Evolutionary conservation across 768 basidiomycete species (phyloP).

Genomic region (Glaciozyma antarctica): DNA sequence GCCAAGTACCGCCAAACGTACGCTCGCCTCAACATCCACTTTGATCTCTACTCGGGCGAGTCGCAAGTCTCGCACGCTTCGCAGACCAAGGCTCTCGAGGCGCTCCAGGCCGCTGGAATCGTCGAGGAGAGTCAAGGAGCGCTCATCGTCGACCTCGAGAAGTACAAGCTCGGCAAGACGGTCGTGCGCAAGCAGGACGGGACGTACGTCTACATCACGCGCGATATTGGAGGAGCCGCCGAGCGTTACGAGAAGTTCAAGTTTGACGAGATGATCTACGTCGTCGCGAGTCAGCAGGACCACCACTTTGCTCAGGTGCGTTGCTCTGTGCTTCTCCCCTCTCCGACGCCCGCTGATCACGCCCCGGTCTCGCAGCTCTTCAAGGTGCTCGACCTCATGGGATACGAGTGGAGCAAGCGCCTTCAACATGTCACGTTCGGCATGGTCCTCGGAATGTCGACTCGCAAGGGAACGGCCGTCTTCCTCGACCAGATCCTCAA

Average conservation of each 20-base stretch:
- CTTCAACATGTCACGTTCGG: conserved; percentile 87
- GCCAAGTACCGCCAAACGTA: conserved; percentile 83
- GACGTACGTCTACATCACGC: conserved; percentile 35
- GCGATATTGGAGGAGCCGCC: conserved; percentile 87
- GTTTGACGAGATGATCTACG: conserved; percentile 74
- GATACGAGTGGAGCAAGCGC: conserved; percentile 69
- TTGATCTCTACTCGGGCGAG: conserved; percentile 88
- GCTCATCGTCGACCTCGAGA: conserved; percentile 73
- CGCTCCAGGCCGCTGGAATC: conserved; percentile 61
- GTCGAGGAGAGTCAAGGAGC: conserved; percentile 64
- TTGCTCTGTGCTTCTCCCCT: background rate
- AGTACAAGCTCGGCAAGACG: conserved; percentile 84
- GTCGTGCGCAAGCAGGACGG: conserved; percentile 70
- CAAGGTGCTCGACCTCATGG: conserved; percentile 84
- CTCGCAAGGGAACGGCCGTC: conserved; percentile 60
- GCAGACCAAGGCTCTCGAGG: conserved; percentile 61
- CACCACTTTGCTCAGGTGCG: conserved; percentile 40
- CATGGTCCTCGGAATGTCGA: conserved; percentile 83
- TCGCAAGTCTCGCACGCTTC: conserved; percentile 37
- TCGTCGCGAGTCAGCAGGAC: conserved; percentile 41
- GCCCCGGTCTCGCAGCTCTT: conserved; percentile 59
- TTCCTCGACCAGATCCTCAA: conserved; percentile 77
- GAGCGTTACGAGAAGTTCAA: conserved; percentile 87
- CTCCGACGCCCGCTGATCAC: background rate
- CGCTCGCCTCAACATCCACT: conserved; percentile 74